Percentiles rank a stretch among this genome's conserved stretches.
These are phyloP conservation scores for Ogataea trehaloabstinens DNA, from an alignment of 805 yeast species.

Conservation along the genomic window DNA sequence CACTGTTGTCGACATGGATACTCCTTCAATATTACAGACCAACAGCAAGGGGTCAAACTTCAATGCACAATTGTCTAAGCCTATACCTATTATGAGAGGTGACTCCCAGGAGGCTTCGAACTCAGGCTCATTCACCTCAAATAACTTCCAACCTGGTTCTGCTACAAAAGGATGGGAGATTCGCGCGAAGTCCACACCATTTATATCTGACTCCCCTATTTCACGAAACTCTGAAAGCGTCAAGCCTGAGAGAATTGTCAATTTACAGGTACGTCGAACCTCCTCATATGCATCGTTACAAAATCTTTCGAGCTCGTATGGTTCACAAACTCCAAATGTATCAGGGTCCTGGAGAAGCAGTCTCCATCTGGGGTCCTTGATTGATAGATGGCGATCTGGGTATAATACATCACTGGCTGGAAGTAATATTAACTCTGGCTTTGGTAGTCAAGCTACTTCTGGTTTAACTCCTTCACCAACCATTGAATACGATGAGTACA, in stretches of 20 bases:
- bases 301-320: slow-evolving; percentile 37
- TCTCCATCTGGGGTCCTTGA: slow-evolving; percentile 27
- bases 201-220: slow-evolving; percentile 22
- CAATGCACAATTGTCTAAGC: slow-evolving; percentile 12
- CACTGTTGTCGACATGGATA: slow-evolving; percentile 2
- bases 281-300: slow-evolving; percentile 36
- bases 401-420: slow-evolving; percentile 2
- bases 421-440: not conserved
- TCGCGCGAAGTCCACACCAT: slow-evolving; percentile 24
- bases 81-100: slow-evolving; percentile 21
- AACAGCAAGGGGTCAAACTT: slow-evolving; percentile 1
- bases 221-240: slow-evolving; percentile 11
- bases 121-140: slow-evolving; percentile 13
- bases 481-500: slow-evolving; percentile 28
- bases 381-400: slow-evolving; percentile 27
- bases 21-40: not conserved
- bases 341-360: slow-evolving; percentile 29
- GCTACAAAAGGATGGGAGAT: slow-evolving; percentile 45
- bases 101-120: slow-evolving; percentile 5
- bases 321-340: slow-evolving; percentile 20
- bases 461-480: slow-evolving; percentile 27
- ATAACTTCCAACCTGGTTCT: slow-evolving; percentile 14
- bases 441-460: not conserved
- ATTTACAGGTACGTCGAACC: slow-evolving; percentile 24
- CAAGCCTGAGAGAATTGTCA: slow-evolving; percentile 19